Evolutionary conservation across 805 yeast species (phyloP).

Genomic region (Lipomyces spencermartinsiae): DNA sequence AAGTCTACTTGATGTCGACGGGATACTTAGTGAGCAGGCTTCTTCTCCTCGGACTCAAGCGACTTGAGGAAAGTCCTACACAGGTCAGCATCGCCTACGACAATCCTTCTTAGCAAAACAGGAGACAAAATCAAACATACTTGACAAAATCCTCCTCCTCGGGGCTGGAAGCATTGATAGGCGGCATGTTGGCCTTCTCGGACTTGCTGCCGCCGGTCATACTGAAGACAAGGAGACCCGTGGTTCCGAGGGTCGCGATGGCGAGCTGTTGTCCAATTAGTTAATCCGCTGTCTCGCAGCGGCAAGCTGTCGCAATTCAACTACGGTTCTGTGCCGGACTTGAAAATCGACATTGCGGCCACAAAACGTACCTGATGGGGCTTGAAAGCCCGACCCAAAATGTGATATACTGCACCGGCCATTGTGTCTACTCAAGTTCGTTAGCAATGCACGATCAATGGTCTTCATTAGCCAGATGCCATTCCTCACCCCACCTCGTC

Average conservation of each 20-base stretch:
- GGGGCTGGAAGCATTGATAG: constrained; percentile 75
- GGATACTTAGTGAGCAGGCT: constrained; percentile 16
- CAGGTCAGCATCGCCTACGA: background rate
- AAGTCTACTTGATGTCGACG: background rate
- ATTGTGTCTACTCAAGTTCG: constrained; percentile 11
- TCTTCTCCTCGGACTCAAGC: constrained; percentile 32
- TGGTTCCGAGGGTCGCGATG: constrained; percentile 76
- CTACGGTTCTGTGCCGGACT: background rate
- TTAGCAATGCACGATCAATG: background rate
- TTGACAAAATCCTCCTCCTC: constrained; percentile 87
- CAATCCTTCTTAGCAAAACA: background rate
- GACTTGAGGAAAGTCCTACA: constrained; percentile 34
- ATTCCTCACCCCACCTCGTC: background rate
- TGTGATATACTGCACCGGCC: constrained; percentile 75
- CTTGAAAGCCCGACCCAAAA: constrained; percentile 82
- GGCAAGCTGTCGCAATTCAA: background rate
- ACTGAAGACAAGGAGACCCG: constrained; percentile 67
- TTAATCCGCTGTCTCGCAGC: background rate
- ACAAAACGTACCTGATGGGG: constrained; percentile 68
- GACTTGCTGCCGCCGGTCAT: constrained; percentile 61
- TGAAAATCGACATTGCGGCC: background rate
- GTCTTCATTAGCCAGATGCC: background rate
- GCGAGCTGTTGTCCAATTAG: constrained; percentile 57
- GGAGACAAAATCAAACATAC: constrained; percentile 35
- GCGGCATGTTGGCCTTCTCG: constrained; percentile 65